Evolutionary conservation across 2,329 filamentous ascomycete genomes (phyloP).

Genomic region (Aschersonia sp.): DNA sequence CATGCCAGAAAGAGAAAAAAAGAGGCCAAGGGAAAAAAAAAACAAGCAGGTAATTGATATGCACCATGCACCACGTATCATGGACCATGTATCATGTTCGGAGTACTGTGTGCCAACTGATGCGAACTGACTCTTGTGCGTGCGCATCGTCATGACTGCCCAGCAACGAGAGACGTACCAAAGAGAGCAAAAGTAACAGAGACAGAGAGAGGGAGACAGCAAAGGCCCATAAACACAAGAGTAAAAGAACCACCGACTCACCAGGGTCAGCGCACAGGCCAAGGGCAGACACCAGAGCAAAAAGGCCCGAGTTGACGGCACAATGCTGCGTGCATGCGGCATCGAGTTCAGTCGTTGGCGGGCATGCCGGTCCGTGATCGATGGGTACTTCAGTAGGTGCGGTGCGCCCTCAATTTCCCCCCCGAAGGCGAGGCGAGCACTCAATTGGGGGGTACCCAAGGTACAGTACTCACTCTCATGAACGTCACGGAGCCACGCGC

Average conservation of each 20-base stretch:
- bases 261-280: background rate
- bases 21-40: background rate
- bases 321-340: background rate
- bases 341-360: background rate
- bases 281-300: constrained; percentile 1
- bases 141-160: background rate
- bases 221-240: background rate
- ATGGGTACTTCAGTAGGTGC: background rate
- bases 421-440: too few species aligned
- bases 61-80: too few species aligned
- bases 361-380: background rate
- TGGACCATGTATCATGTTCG: background rate
- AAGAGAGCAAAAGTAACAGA: background rate
- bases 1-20: background rate
- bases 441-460: too few species aligned
- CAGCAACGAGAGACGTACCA: background rate
- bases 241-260: background rate
- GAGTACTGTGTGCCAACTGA: background rate
- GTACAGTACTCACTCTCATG: too few species aligned
- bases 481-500: too few species aligned
- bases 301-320: background rate
- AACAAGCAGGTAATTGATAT: background rate
- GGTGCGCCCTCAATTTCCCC: too few species aligned
- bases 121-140: background rate
- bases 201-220: background rate